These are phyloP conservation scores for Prunella vulgaris DNA, from an alignment of 257 asterid genomes.

Conservation along the genomic window DNA sequence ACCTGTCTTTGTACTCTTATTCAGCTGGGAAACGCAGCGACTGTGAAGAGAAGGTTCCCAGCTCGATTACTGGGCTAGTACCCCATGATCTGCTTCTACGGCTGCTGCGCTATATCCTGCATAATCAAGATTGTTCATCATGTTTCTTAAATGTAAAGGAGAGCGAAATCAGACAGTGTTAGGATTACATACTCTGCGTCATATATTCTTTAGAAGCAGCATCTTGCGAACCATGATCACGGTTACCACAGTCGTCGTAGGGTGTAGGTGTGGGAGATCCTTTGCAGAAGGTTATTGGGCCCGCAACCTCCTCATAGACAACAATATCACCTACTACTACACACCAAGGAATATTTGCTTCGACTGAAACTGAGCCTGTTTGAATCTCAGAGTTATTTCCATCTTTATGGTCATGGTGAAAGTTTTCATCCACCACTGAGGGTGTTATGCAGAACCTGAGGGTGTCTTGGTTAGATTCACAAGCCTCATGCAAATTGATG, in stretches of 20 bases:
- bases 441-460: background rate
- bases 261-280: background rate
- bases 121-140: background rate
- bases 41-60: background rate
- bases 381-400: slow-evolving; percentile 39
- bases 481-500: background rate
- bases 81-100: slow-evolving; percentile 40
- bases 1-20: slow-evolving; percentile 26
- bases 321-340: background rate
- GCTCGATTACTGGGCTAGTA: slow-evolving; percentile 25
- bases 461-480: background rate
- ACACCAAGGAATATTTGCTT: slow-evolving; percentile 18
- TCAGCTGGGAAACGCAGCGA: background rate
- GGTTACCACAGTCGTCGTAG: background rate
- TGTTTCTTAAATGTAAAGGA: background rate
- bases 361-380: slow-evolving; percentile 55
- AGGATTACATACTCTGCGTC: slow-evolving; percentile 39
- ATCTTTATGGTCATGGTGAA: background rate
- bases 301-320: background rate
- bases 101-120: slow-evolving; percentile 66
- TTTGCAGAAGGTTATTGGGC: background rate
- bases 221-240: background rate
- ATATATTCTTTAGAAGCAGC: slow-evolving; percentile 49
- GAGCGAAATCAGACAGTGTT: background rate
- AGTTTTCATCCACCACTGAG: slow-evolving; percentile 21